phyloP scores from a whole-genome alignment of 2,329 filamentous ascomycete genomes.

The Apiospora arundinis region DNA sequence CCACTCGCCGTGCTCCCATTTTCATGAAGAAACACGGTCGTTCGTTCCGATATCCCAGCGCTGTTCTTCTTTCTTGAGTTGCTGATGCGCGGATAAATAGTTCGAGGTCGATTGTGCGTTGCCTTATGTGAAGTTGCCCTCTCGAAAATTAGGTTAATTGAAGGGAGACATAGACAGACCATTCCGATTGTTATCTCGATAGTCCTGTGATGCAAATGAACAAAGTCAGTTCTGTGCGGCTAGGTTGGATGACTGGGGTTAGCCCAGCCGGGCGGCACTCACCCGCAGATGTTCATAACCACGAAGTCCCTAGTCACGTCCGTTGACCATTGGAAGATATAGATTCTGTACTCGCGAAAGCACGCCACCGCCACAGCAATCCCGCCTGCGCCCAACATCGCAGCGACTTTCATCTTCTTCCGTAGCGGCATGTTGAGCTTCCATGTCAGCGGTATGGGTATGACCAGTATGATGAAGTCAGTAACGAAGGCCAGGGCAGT shows the following conservation, averaged over 20 bases:
- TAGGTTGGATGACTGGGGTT: background rate
- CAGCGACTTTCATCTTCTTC: slow-evolving; percentile 43
- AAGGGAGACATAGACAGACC: slow-evolving; percentile 37
- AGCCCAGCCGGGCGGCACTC: background rate
- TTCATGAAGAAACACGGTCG: background rate
- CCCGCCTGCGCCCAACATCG: slow-evolving; percentile 40
- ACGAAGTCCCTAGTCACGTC: slow-evolving; percentile 37
- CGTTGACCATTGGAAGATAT: slow-evolving; percentile 31
- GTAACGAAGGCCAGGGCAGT: slow-evolving; percentile 40
- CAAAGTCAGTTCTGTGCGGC: background rate
- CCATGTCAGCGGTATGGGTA: slow-evolving; percentile 43
- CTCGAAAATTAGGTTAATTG: slow-evolving; percentile 31
- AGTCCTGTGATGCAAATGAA: slow-evolving; percentile 20
- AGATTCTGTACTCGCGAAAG: slow-evolving; percentile 35
- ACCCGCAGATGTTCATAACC: slow-evolving; percentile 23
- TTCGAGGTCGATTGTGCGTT: slow-evolving; percentile 14
- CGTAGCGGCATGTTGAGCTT: slow-evolving; percentile 34
- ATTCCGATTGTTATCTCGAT: slow-evolving; percentile 37
- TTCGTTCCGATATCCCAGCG: background rate
- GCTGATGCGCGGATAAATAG: background rate
- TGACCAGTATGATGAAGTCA: slow-evolving; percentile 41
- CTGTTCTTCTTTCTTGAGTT: background rate
- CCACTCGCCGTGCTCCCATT: background rate
- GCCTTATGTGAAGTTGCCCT: background rate
- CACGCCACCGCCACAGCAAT: slow-evolving; percentile 38